These are phyloP conservation scores for Oenanthe javanica DNA, from an alignment of 140 eudicot species.

Conservation along the genomic window DNA sequence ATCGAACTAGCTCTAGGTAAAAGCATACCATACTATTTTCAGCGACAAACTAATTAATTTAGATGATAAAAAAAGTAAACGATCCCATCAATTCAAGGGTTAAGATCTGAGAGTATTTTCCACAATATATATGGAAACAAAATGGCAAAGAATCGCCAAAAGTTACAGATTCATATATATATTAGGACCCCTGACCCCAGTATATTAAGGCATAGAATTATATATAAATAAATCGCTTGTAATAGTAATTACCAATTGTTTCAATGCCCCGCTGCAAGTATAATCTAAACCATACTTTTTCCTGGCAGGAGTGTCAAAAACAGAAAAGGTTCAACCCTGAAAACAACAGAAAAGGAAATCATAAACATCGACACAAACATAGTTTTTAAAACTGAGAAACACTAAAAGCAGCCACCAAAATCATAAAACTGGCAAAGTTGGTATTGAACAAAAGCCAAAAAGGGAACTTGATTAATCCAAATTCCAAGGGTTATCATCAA, in stretches of 20 bases:
- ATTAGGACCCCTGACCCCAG: not conserved
- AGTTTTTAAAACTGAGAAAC: not conserved
- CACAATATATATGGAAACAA: not conserved
- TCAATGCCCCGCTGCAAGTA: not conserved
- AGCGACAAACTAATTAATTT: not conserved
- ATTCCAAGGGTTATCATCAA: not conserved
- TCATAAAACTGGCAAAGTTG: not conserved
- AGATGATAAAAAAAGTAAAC: not conserved
- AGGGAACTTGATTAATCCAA: not conserved
- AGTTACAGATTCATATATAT: not conserved
- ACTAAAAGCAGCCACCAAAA: not conserved
- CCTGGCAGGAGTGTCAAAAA: not conserved
- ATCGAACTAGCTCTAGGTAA: not conserved
- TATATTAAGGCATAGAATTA: not conserved
- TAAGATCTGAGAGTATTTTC: not conserved
- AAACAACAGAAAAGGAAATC: not conserved
- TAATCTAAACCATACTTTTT: not conserved
- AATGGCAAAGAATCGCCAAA: not conserved
- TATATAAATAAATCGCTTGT: not conserved
- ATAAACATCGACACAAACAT: not conserved
- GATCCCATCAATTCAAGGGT: not conserved
- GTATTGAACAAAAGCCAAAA: not conserved
- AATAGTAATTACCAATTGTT: slow-evolving; percentile 4
- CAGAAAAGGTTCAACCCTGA: not conserved
- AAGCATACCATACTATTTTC: not conserved